Base-by-base conservation (phyloP, 345 rosid species). In the Murraya koenigii region DNA sequence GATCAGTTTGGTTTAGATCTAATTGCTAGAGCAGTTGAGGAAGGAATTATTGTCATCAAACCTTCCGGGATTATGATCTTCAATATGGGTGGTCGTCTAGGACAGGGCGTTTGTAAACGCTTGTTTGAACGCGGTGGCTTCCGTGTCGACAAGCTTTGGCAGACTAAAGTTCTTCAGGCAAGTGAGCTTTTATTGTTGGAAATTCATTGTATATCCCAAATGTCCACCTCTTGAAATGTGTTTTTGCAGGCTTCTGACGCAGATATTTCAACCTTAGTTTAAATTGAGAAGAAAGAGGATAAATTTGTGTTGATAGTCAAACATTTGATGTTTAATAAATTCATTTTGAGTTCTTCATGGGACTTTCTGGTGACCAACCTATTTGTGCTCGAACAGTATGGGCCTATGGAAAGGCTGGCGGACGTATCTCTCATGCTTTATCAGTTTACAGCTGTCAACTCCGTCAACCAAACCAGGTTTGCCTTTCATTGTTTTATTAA, bases 271-370 rank as follows among this genome's bases (percentile, higher is more conserved):
- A 98, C 98, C 75, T 82, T 95, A 75, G 99, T 95, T 80, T 98
- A 95, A 90, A 95, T 95, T 84, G 99, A 95, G 87, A 93, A 94
- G 85, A n/a, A n/a, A n/a, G n/a, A n/a, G n/a, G n/a, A n/a, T n/a
- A n/a, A n/a, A n/a, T n/a, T n/a, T n/a, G n/a, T n/a, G n/a, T n/a
- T n/a, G n/a, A n/a, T n/a, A n/a, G n/a, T n/a, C n/a, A n/a, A n/a
- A n/a, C n/a, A n/a, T n/a, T n/a, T n/a, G n/a, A n/a, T n/a, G n/a
- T n/a, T n/a, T n/a, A n/a, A n/a, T n/a, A n/a, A n/a, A n/a, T n/a
- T n/a, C 92, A 97, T 66, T 95, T 95, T 87, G 99, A 95, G 85
- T 95, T 95, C 83, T 95, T 93, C 83, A 93, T 95, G 99, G 99
- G 98, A 80, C 94, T 90, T 77, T 85, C 93, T 39, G 95, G 91